Evolutionary conservation across 306 rosid species (phyloP).

Genomic region (Cotoneaster glaucophyllus): DNA sequence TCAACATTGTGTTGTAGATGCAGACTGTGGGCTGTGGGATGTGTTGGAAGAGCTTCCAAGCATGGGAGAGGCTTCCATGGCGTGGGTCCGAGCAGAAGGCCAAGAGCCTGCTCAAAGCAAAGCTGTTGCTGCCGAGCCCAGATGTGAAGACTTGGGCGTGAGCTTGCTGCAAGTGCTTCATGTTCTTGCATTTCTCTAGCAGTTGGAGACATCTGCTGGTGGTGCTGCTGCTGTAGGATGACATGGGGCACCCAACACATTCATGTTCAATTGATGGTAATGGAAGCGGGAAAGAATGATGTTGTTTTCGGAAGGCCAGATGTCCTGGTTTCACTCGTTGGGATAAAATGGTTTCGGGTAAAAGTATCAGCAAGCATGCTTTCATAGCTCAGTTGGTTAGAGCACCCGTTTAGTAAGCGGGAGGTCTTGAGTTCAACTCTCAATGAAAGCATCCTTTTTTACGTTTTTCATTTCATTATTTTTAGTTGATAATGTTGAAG

Average conservation of each 20-base stretch:
- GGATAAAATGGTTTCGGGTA: accelerated
- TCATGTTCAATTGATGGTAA: not conserved
- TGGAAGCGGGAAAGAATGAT: not conserved
- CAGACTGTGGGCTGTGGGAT: conserved; percentile 59
- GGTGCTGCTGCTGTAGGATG: not conserved
- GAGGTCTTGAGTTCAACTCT: conserved; percentile 52
- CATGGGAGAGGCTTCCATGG: conserved; percentile 32
- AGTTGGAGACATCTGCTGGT: conserved; percentile 46
- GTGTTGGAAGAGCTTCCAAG: conserved; percentile 46
- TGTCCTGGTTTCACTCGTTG: not conserved
- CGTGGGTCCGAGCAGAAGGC: conserved; percentile 52
- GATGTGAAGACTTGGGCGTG: conserved; percentile 52
- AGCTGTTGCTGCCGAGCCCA: conserved; percentile 42
- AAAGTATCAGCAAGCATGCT: not conserved
- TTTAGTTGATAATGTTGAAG: conserved; percentile 24
- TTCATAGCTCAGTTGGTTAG: conserved; percentile 52
- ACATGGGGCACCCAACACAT: conserved; percentile 20
- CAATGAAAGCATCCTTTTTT: conserved; percentile 22
- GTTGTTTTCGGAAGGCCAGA: not conserved
- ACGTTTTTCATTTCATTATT: not conserved
- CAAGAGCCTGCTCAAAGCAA: conserved; percentile 57
- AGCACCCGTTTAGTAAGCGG: conserved; percentile 55
- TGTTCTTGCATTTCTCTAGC: conserved; percentile 55
- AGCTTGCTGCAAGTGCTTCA: conserved; percentile 61
- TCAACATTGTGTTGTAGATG: conserved; percentile 55